Evolutionary conservation across 495 filamentous ascomycete species (phyloP), one percentile per base, ranked within the genome.

Genomic region (Aspergillus kassunensis): DNA sequence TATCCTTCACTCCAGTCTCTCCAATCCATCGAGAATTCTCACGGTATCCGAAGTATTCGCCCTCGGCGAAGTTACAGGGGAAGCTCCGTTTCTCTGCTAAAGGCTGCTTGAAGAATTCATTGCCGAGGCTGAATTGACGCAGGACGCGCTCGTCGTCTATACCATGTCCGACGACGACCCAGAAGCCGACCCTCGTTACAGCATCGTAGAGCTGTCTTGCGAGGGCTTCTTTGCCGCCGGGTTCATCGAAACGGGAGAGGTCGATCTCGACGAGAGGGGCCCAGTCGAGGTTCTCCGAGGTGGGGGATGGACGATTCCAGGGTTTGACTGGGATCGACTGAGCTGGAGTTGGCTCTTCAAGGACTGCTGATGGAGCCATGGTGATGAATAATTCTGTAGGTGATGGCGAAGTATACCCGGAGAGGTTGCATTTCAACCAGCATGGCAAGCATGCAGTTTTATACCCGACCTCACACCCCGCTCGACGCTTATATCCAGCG

Each of bases 201-300:
- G 80, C 80, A 46, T 82, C 71, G 42, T 79, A 67, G 2, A 83
- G 67, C 55, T 81, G 78, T 21, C 70, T 67, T 6, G 78, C 79
- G 4, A 83, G 63, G 30, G 71, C 61, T 51, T 81, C 60, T 51
- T 80, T 81, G 12, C 78, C 78, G 16, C 77, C 78, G 1, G 75
- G 73, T 24, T 67, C 36, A 33, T 77, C 70, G 51, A 75, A 80
- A 3, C 64, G 64, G 41, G 70, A 71, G 2, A 83, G 67, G 58
- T 83, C 79, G 16, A 83, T 69, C n/a, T 72, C 75, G 13, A 77
- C 65, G 9, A 33, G 67, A 12, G 80, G 76, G 12, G 79, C 76
- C 78, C 78, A 81, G 12, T 71, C 64, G 13, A 66, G 56, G 12
- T 66, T 35, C 23, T 64, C 65, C 11, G 55, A 48, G 1, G 71